A percentile compares a stretch with the other conserved stretches of the same genome.
These are phyloP conservation scores for Arthrobotrys megalospora DNA, from an alignment of 2,329 filamentous ascomycete species.

Conservation along the genomic window DNA sequence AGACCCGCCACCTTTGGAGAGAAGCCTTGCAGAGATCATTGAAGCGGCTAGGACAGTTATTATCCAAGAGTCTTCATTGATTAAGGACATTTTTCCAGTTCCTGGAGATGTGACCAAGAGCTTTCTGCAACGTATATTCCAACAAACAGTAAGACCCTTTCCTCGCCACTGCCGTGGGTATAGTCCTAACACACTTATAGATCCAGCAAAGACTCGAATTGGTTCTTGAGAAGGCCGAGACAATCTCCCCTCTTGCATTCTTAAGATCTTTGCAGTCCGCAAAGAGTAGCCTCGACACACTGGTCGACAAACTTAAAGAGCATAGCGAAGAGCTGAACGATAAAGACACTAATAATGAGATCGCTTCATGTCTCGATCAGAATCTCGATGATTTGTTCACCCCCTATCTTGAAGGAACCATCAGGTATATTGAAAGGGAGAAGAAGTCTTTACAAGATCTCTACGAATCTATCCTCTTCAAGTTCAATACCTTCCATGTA, in stretches of 20 bases:
- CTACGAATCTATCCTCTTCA: conserved; percentile 93
- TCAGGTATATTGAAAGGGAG: conserved; percentile 79
- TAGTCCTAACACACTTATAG: conserved; percentile 17
- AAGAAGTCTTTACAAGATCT: conserved; percentile 81
- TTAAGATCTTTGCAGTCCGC: conserved; percentile 91
- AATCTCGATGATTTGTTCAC: conserved; percentile 84
- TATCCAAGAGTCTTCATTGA: conserved; percentile 96
- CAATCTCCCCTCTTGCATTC: conserved; percentile 91
- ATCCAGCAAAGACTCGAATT: conserved; percentile 96
- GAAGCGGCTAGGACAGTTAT: conserved; percentile 96
- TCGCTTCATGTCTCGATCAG: conserved; percentile 72
- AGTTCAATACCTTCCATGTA: conserved; percentile 92
- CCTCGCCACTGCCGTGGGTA: background rate
- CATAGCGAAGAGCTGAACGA: conserved; percentile 89
- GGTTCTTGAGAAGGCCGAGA: conserved; percentile 93
- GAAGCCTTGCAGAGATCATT: conserved; percentile 89
- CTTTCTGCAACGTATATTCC: conserved; percentile 95
- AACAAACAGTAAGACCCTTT: conserved; percentile 76
- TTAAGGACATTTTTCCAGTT: conserved; percentile 95
- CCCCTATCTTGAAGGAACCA: conserved; percentile 77
- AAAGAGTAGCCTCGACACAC: conserved; percentile 84
- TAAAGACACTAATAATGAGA: conserved; percentile 76
- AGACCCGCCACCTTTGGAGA: conserved; percentile 90
- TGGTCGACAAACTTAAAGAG: conserved; percentile 90
- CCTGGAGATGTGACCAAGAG: conserved; percentile 93